Evolutionary conservation across 129 eudicot species (phyloP).

Genomic region (Scalesia atractyloides): DNA sequence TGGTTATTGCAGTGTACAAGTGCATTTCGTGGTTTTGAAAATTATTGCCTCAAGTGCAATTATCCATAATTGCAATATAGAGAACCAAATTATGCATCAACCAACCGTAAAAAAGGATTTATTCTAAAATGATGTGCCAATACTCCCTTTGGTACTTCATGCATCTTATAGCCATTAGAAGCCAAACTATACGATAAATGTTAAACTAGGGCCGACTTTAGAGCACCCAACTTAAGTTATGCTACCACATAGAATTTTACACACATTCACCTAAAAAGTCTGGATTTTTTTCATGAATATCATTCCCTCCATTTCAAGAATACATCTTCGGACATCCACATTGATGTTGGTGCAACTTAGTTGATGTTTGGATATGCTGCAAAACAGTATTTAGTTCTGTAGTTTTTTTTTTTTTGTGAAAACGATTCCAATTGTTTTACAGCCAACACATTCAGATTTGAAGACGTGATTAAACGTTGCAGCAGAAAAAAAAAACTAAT

Average conservation of each 20-base stretch:
- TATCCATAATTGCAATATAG: not conserved
- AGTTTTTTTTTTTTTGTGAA: not conserved
- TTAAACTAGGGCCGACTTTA: not conserved
- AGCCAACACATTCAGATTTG: not conserved
- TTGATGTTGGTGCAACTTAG: not conserved
- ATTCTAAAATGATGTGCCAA: not conserved
- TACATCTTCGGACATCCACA: not conserved
- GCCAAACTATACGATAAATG: not conserved
- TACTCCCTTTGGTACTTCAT: not conserved
- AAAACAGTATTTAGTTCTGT: not conserved
- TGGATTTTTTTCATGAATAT: not conserved
- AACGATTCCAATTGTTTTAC: not conserved
- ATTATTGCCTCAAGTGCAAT: not conserved
- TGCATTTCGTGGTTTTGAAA: not conserved
- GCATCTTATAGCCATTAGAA: not conserved
- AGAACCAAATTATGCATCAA: not conserved
- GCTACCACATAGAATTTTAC: not conserved
- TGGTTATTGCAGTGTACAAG: too few species aligned
- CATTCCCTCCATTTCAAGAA: not conserved
- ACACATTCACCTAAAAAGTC: conserved; percentile 1
- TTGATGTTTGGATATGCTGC: not conserved
- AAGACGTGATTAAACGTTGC: not conserved
- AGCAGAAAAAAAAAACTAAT: not conserved
- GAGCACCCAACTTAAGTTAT: not conserved
- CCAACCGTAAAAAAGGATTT: not conserved